phyloP scores from a whole-genome alignment of 805 yeast species.

The Starmerella tilneyi region DNA sequence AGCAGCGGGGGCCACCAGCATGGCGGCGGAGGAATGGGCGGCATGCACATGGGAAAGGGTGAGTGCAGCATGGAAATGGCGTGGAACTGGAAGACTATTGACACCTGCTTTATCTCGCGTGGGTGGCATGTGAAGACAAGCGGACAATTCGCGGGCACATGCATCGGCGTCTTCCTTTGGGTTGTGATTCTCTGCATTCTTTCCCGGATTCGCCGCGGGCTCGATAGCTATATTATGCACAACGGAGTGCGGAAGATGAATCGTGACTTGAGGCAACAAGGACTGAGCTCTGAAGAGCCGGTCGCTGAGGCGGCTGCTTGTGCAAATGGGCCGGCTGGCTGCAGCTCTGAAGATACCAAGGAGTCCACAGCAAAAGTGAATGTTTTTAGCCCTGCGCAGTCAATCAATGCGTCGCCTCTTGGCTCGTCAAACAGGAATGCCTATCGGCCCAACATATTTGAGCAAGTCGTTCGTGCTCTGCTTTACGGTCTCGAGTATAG shows the following conservation, averaged over 20 bases:
- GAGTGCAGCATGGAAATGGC: conserved; percentile 41
- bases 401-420: not conserved
- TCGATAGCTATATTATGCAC: conserved; percentile 26
- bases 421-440: not conserved
- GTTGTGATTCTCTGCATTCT: conserved; percentile 50
- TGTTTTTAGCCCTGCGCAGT: not conserved
- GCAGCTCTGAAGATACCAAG: not conserved
- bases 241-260: conserved; percentile 3
- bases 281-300: not conserved
- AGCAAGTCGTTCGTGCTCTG: conserved; percentile 42
- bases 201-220: conserved; percentile 44
- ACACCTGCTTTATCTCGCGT: conserved; percentile 52
- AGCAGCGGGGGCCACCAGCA: too few relatives aligned
- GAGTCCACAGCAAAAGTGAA: not conserved
- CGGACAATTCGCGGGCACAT: conserved; percentile 63
- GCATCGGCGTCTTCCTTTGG: conserved; percentile 55
- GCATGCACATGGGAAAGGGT: conserved; percentile 17
- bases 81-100: conserved; percentile 66
- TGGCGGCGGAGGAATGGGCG: conserved; percentile 14
- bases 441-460: conserved; percentile 36
- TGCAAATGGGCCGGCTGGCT: not conserved
- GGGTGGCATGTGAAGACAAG: conserved; percentile 52
- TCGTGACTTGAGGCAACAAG: not conserved
- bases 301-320: not conserved
- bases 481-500: conserved; percentile 54